Evolutionary conservation across 2,329 filamentous ascomycete species (phyloP).

Genomic region (Trichoderma koningii): DNA sequence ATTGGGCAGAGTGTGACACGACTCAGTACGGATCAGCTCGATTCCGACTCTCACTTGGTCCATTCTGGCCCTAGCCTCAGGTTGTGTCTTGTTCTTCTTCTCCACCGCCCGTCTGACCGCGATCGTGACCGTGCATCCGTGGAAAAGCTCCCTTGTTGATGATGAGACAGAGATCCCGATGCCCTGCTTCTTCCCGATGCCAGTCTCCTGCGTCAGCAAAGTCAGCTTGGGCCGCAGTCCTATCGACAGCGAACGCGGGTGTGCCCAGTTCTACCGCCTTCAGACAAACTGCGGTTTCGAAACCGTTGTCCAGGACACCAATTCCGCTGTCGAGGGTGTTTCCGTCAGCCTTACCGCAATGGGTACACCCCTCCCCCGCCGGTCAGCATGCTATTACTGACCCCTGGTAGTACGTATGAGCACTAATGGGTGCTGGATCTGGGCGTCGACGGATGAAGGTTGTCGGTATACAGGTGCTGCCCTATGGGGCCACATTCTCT

Average conservation of each 20-base stretch:
- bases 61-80: constrained; percentile 5
- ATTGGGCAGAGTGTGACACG: constrained; percentile 1
- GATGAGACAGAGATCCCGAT: background rate
- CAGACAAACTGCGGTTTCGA: background rate
- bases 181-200: background rate
- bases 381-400: constrained; percentile 15
- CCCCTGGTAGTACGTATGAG: background rate
- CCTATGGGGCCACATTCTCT: constrained; percentile 18
- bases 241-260: background rate
- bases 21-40: constrained; percentile 15
- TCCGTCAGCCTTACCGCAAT: constrained; percentile 27
- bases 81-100: background rate
- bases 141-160: constrained; percentile 12
- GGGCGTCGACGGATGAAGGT: background rate
- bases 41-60: constrained; percentile 8
- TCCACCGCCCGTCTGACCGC: constrained; percentile 17
- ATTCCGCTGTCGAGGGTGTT: constrained; percentile 18
- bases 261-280: background rate
- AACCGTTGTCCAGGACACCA: background rate
- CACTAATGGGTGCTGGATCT: background rate
- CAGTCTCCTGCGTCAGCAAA: constrained; percentile 9
- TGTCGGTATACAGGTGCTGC: constrained; percentile 8
- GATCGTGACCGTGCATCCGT: constrained; percentile 9
- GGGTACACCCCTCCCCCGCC: constrained; percentile 16
- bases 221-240: constrained; percentile 20